These are phyloP conservation scores for Aureobasidium namibiae DNA, from an alignment of 2,329 filamentous ascomycete genomes.

Conservation along the genomic window DNA sequence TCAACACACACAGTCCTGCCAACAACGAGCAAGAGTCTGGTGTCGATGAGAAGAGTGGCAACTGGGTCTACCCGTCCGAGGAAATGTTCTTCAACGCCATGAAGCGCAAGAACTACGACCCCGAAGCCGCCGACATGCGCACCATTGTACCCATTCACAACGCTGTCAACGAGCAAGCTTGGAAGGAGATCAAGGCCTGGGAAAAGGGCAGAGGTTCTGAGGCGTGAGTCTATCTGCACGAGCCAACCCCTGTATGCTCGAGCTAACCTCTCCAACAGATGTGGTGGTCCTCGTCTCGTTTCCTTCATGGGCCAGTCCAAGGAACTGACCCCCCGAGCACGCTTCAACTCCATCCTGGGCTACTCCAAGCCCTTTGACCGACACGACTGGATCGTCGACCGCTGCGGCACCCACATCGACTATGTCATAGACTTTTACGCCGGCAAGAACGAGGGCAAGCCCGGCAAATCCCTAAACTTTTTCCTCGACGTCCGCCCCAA, in stretches of 20 bases:
- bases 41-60: conserved; percentile 60
- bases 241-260: background rate
- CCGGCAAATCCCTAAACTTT: conserved; percentile 48
- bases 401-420: conserved; percentile 76
- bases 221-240: conserved; percentile 36
- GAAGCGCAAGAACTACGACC: conserved; percentile 77
- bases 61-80: conserved; percentile 96
- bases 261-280: conserved; percentile 33
- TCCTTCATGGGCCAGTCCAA: conserved; percentile 65
- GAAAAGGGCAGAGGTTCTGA: conserved; percentile 58
- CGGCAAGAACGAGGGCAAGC: conserved; percentile 47
- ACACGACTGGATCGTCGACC: conserved; percentile 94
- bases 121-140: conserved; percentile 66
- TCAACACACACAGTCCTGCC: conserved; percentile 37
- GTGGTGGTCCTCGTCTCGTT: conserved; percentile 71
- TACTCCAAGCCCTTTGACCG: conserved; percentile 89
- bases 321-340: conserved; percentile 69
- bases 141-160: conserved; percentile 96
- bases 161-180: conserved; percentile 93
- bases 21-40: conserved; percentile 76
- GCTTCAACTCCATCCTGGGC: conserved; percentile 75
- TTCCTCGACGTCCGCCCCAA: conserved; percentile 59
- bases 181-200: conserved; percentile 86
- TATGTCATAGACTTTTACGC: conserved; percentile 99
- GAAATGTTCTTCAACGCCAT: conserved; percentile 98